Evolutionary conservation across 2,329 filamentous ascomycete genomes (phyloP).

Genomic region (Neonectria magnoliae): DNA sequence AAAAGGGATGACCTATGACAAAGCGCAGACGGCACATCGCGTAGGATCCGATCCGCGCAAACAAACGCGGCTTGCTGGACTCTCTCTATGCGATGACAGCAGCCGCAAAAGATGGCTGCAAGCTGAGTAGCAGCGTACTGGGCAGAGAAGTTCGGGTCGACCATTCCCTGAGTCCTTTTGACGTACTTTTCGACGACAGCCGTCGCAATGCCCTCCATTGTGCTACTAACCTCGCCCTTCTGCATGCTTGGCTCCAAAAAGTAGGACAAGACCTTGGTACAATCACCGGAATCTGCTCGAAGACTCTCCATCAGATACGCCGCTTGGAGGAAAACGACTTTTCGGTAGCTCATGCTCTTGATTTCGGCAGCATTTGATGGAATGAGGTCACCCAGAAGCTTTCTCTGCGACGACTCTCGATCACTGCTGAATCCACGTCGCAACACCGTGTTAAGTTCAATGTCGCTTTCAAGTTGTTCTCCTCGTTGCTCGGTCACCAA

Average conservation of each 20-base stretch:
- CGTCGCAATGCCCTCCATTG: conserved; percentile 72
- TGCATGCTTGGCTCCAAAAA: conserved; percentile 92
- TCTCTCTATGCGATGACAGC: conserved; percentile 91
- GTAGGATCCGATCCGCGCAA: conserved; percentile 87
- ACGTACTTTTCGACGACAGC: conserved; percentile 84
- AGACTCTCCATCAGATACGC: conserved; percentile 90
- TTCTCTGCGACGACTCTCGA: conserved; percentile 83
- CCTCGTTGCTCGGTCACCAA: conserved; percentile 88
- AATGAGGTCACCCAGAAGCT: conserved; percentile 76
- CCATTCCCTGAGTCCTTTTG: conserved; percentile 75
- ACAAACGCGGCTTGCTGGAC: conserved; percentile 87
- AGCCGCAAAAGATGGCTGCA: conserved; percentile 83
- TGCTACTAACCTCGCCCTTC: conserved; percentile 68
- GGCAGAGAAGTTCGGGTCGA: conserved; percentile 83
- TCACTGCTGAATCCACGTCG: conserved; percentile 85
- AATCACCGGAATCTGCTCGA: conserved; percentile 86
- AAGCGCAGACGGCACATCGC: conserved; percentile 85
- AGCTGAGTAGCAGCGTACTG: conserved; percentile 91
- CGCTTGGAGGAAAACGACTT: conserved; percentile 91
- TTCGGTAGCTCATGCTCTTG: conserved; percentile 84
- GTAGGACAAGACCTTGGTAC: conserved; percentile 88
- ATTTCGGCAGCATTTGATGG: conserved; percentile 83
- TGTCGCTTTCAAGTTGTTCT: conserved; percentile 92
- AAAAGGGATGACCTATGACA: conserved; percentile 93
- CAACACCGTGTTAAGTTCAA: conserved; percentile 94